Evolutionary conservation across 73 alveolate species (phyloP).

Genomic region (Tetrahymena malaccensis): DNA sequence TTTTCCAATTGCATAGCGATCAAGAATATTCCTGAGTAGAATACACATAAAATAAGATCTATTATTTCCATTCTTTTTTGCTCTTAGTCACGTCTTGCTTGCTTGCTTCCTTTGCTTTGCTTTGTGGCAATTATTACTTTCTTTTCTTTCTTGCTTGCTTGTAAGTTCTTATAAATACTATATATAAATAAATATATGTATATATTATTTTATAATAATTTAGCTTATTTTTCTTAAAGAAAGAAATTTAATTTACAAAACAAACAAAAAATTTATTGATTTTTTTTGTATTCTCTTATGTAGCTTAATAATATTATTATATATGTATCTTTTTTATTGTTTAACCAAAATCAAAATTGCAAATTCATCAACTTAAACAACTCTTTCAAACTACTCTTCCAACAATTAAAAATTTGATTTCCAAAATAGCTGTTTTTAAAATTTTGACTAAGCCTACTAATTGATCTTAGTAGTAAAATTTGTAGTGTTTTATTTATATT

Average conservation of each 20-base stretch:
- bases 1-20: neutral
- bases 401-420: neutral
- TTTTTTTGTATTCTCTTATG: neutral
- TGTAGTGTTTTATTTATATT: too few relatives aligned
- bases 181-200: neutral
- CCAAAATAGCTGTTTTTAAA: neutral
- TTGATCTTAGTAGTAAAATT: too few relatives aligned
- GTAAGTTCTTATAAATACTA: neutral
- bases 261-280: neutral
- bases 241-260: neutral
- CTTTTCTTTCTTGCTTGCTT: too few relatives aligned
- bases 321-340: neutral
- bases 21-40: neutral
- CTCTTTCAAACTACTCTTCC: neutral
- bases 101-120: neutral
- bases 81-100: neutral
- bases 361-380: neutral
- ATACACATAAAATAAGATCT: neutral
- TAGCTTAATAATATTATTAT: neutral
- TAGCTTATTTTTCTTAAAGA: neutral
- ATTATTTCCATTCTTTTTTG: neutral
- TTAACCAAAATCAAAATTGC: neutral
- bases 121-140: neutral
- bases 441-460: too few relatives aligned
- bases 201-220: neutral